These are phyloP conservation scores for Beta vulgaris DNA, from an alignment of 148 eudicot genomes.

Conservation along the genomic window DNA sequence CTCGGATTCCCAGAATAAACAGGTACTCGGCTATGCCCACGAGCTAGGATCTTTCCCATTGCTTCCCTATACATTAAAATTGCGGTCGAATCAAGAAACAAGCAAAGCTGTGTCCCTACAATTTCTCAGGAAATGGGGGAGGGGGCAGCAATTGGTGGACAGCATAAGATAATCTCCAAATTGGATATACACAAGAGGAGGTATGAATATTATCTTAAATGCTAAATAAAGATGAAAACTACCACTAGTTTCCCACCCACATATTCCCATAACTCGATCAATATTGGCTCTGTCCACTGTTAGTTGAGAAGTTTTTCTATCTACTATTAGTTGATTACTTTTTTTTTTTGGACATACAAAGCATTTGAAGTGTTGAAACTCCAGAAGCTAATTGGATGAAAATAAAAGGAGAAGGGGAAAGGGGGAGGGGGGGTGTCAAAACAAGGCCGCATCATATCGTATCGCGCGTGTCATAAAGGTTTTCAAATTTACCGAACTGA, in stretches of 20 bases:
- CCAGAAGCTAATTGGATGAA: too few relatives aligned
- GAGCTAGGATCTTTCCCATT: slow-evolving; percentile 91
- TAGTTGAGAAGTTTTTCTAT: too few relatives aligned
- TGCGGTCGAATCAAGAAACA: not conserved
- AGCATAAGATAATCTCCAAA: not conserved
- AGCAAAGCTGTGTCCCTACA: not conserved
- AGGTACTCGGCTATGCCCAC: slow-evolving; percentile 98
- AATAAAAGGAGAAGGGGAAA: too few relatives aligned
- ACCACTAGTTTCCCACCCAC: not conserved
- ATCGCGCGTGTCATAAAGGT: too few relatives aligned
- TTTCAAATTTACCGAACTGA: too few relatives aligned
- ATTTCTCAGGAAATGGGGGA: not conserved
- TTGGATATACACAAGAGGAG: not conserved
- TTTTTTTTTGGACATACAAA: too few relatives aligned
- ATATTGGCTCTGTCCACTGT: too few relatives aligned
- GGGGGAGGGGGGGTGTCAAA: too few relatives aligned
- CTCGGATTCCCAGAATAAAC: slow-evolving; percentile 91
- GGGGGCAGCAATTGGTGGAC: not conserved
- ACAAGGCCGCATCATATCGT: too few relatives aligned
- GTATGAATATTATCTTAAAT: not conserved
- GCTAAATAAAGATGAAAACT: not conserved
- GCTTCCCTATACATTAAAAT: slow-evolving; percentile 68
- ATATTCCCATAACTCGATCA: not conserved
- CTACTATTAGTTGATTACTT: not conserved
- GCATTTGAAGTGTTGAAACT: too few relatives aligned